phyloP scores from a whole-genome alignment of 2,329 filamentous ascomycete species.

The Penicillium nordicum region DNA sequence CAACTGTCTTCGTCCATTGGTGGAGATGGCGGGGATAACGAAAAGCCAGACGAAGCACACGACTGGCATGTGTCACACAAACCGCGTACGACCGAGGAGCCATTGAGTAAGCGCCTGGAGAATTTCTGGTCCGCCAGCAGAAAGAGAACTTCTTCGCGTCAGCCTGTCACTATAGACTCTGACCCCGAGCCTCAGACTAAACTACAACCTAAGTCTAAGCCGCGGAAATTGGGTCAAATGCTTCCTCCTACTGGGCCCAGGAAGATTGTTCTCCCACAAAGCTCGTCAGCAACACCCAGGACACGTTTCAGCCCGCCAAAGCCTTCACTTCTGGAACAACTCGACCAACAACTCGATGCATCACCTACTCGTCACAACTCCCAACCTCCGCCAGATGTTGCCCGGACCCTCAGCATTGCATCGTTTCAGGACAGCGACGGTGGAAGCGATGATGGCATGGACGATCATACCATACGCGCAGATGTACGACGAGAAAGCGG shows the following conservation, averaged over 20 bases:
- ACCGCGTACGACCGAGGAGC: constrained; percentile 29
- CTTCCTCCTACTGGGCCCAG: constrained; percentile 25
- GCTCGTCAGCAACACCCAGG: constrained; percentile 34
- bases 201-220: constrained; percentile 4
- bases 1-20: constrained; percentile 29
- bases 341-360: constrained; percentile 36
- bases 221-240: constrained; percentile 25
- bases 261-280: constrained; percentile 35
- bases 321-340: constrained; percentile 38
- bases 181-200: constrained; percentile 3
- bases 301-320: constrained; percentile 42
- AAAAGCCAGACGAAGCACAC: constrained; percentile 27
- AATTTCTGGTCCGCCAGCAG: constrained; percentile 39
- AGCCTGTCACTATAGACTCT: background rate
- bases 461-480: constrained; percentile 25
- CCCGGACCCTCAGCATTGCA: constrained; percentile 19
- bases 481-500: constrained; percentile 25
- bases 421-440: constrained; percentile 22
- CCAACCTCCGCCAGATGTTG: constrained; percentile 29
- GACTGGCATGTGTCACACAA: constrained; percentile 31
- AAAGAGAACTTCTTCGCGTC: constrained; percentile 12
- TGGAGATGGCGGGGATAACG: constrained; percentile 30
- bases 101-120: constrained; percentile 37
- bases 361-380: constrained; percentile 36
- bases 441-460: constrained; percentile 13